These are phyloP conservation scores for Phytopythium ostracodes DNA, from an alignment of 352 stramenopile species.

Conservation along the genomic window DNA sequence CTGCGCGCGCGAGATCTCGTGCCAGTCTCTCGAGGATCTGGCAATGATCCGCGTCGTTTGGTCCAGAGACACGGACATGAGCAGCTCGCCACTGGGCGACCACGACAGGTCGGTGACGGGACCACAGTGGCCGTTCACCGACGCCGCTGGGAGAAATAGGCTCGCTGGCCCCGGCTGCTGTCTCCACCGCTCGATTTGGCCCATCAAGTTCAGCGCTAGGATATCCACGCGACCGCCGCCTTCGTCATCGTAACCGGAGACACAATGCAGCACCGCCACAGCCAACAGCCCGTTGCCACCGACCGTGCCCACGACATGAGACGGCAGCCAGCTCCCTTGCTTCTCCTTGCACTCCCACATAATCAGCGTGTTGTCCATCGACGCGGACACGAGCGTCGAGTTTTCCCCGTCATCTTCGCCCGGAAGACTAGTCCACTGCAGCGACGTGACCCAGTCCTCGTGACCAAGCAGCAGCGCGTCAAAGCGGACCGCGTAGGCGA, in stretches of 20 bases:
- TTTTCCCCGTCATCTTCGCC: not conserved
- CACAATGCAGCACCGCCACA: slow-evolving; percentile 27
- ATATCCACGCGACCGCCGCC: slow-evolving; percentile 33
- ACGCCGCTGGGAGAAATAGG: slow-evolving; percentile 43
- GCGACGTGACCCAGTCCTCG: slow-evolving; percentile 79
- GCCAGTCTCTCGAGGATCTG: slow-evolving; percentile 18
- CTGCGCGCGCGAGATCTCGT: slow-evolving; percentile 73
- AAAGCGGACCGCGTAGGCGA: slow-evolving; percentile 48
- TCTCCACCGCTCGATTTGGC: slow-evolving; percentile 66
- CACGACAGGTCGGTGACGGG: slow-evolving; percentile 66
- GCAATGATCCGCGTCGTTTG: slow-evolving; percentile 65
- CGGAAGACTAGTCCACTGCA: slow-evolving; percentile 42
- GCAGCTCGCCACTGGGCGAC: slow-evolving; percentile 52
- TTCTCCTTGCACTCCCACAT: slow-evolving; percentile 37
- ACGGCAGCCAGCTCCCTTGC: slow-evolving; percentile 34
- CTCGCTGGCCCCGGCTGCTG: slow-evolving; percentile 44
- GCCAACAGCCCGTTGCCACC: slow-evolving; percentile 50
- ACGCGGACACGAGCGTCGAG: slow-evolving; percentile 45
- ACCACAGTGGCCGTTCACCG: slow-evolving; percentile 51
- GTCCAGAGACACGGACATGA: slow-evolving; percentile 72
- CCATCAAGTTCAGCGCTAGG: slow-evolving; percentile 53
- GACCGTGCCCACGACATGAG: slow-evolving; percentile 53
- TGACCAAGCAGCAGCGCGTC: slow-evolving; percentile 66
- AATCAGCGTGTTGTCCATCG: slow-evolving; percentile 81
- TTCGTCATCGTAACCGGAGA: not conserved